Conservation (phyloP, 306 rosid species). For the Astragalus membranaceus region DNA sequence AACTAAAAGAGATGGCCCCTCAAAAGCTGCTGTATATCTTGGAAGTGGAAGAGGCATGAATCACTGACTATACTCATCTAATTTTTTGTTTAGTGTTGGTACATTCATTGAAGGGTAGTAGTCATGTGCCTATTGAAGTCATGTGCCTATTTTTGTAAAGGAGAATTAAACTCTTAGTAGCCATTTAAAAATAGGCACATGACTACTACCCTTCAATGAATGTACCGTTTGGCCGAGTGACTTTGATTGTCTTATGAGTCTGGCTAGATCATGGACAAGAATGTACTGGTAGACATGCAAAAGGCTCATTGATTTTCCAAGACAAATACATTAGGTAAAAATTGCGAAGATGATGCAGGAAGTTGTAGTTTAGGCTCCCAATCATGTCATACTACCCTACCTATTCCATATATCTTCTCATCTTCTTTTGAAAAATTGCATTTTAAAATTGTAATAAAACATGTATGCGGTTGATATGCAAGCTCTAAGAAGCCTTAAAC, state of each 20-base stretch:
- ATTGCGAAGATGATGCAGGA: neutral
- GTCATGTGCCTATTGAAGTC: too few relatives aligned
- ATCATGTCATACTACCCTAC: neutral
- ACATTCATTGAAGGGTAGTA: too few relatives aligned
- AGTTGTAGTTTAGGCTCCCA: slow-evolving; percentile 7
- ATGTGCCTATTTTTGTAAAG: slow-evolving; percentile 3
- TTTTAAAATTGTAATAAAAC: slow-evolving; percentile 6
- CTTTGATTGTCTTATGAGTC: neutral
- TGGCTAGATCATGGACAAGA: neutral
- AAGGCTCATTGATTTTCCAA: neutral
- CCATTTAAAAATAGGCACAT: neutral
- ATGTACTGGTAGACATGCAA: neutral
- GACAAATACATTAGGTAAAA: neutral
- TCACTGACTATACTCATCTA: neutral
- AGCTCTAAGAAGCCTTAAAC: neutral
- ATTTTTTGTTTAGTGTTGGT: neutral
- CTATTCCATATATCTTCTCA: neutral
- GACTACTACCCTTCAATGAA: neutral
- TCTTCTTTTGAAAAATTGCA: neutral
- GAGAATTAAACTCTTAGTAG: neutral
- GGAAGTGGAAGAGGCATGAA: slow-evolving; percentile 79
- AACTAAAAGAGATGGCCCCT: slow-evolving; percentile 65
- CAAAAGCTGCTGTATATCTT: slow-evolving; percentile 73
- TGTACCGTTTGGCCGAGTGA: neutral
- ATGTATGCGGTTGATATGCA: neutral